These are phyloP conservation scores for Saccharomyces paradoxus DNA, from an alignment of 805 yeast species.

Conservation along the genomic window DNA sequence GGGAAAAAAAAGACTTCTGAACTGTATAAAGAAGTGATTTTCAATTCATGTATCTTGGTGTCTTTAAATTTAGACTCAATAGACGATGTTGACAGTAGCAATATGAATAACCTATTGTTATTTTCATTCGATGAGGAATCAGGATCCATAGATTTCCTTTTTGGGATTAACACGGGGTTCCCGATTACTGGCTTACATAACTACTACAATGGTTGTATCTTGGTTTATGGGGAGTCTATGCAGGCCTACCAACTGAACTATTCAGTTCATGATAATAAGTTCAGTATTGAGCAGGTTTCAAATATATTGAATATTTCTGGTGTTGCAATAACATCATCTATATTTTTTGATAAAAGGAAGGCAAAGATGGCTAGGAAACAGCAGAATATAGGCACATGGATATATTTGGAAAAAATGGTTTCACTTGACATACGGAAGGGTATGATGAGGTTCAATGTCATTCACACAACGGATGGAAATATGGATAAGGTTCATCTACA, in stretches of 20 bases:
- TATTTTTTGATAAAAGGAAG: not conserved
- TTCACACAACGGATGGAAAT: not conserved
- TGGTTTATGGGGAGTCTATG: conserved; percentile 29
- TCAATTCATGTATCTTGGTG: conserved; percentile 32
- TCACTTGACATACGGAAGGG: not conserved
- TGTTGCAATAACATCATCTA: conserved; percentile 4
- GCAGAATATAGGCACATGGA: not conserved
- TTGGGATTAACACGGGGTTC: conserved; percentile 14
- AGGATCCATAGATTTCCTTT: conserved; percentile 26
- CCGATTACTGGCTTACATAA: conserved; percentile 19
- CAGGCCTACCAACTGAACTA: conserved; percentile 29
- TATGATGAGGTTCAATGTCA: not conserved
- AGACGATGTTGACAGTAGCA: conserved; percentile 26
- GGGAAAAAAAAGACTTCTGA: not conserved
- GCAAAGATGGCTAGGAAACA: not conserved
- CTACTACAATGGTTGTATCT: conserved; percentile 23
- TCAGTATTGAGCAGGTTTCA: conserved; percentile 22
- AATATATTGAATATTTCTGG: conserved; percentile 14
- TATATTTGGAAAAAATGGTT: not conserved
- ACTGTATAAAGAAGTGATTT: conserved; percentile 21
- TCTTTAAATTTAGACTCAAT: conserved; percentile 29
- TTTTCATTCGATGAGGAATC: conserved; percentile 31
- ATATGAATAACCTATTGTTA: conserved; percentile 25
- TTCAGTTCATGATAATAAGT: conserved; percentile 30
- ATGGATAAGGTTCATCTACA: not conserved